Conservation (phyloP, 208 protist species). For the Trypanosoma lewisi region DNA sequence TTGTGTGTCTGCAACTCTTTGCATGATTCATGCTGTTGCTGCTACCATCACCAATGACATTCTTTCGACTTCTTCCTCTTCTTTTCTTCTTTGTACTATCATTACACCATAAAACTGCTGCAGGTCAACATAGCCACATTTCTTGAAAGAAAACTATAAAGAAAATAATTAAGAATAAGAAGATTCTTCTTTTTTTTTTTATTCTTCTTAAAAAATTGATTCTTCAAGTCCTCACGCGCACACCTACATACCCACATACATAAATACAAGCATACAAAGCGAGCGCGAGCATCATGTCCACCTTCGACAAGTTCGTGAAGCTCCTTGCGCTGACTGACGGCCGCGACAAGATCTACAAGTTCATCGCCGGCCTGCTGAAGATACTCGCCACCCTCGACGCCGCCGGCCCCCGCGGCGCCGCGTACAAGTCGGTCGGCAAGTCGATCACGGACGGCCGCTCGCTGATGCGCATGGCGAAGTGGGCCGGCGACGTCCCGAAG, state of each 20-base stretch:
- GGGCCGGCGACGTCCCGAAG: conserved; percentile 85
- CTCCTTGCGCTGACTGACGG: conserved; percentile 88
- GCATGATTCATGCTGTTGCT: not conserved
- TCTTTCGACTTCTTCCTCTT: no score
- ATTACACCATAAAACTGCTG: no score
- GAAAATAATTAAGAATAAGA: not conserved
- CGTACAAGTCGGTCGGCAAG: conserved; percentile 58
- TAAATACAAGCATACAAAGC: no score
- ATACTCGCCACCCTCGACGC: conserved; percentile 51
- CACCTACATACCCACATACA: no score
- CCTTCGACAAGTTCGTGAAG: conserved; percentile 78
- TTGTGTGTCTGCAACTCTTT: not conserved
- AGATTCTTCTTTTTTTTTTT: not conserved
- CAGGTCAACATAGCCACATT: no score
- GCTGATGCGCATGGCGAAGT: conserved; percentile 91
- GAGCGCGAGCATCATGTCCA: conserved; percentile 42
- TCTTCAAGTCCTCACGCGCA: no score
- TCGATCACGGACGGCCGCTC: conserved; percentile 81
- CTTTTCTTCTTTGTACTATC: not conserved
- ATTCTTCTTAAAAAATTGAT: no score
- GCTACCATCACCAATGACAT: no score
- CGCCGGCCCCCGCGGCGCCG: conserved; percentile 33
- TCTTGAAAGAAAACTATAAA: no score
- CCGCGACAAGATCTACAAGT: conserved; percentile 93
- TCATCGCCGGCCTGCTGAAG: conserved; percentile 74